A percentile compares a stretch with the other conserved stretches of the same genome.
Conservation (phyloP, 2,329 filamentous ascomycete genomes). For the Tolypocladium nubicola region DNA sequence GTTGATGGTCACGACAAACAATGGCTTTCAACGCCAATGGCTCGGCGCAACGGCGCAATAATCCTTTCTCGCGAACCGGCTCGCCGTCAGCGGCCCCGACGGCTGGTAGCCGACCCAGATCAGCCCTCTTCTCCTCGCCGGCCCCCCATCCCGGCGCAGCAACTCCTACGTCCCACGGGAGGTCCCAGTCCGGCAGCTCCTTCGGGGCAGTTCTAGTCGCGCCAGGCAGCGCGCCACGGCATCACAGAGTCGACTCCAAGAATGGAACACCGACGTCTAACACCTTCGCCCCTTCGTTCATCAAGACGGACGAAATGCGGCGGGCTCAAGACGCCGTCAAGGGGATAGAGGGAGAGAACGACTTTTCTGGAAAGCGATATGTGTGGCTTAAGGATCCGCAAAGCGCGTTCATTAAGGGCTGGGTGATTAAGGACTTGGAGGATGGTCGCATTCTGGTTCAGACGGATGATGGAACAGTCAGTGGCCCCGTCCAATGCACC, state of each 20-base stretch:
- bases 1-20: conserved; percentile 11
- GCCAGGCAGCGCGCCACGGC: conserved; percentile 22
- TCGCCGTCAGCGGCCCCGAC: conserved; percentile 55
- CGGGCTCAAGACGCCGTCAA: conserved; percentile 43
- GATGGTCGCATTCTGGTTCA: conserved; percentile 69
- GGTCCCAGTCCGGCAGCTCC: conserved; percentile 57
- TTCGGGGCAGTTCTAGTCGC: conserved; percentile 31
- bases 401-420: conserved; percentile 82
- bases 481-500: conserved; percentile 18
- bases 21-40: conserved; percentile 25
- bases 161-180: conserved; percentile 44
- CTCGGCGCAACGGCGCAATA: conserved; percentile 61
- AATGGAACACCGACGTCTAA: conserved; percentile 54
- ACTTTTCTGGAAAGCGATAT: conserved; percentile 97
- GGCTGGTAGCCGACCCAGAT: conserved; percentile 56
- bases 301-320: conserved; percentile 73
- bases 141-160: conserved; percentile 28
- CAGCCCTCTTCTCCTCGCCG: conserved; percentile 58
- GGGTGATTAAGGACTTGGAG: conserved; percentile 73
- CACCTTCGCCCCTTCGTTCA: conserved; percentile 94
- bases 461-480: conserved; percentile 82
- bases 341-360: conserved; percentile 91
- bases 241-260: conserved; percentile 49
- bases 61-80: conserved; percentile 63
- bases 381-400: conserved; percentile 90